A percentile compares a stretch with the other conserved stretches of the same genome.
These are phyloP conservation scores for Cadophora sp. DNA, from an alignment of 2,329 filamentous ascomycete species.

Conservation along the genomic window DNA sequence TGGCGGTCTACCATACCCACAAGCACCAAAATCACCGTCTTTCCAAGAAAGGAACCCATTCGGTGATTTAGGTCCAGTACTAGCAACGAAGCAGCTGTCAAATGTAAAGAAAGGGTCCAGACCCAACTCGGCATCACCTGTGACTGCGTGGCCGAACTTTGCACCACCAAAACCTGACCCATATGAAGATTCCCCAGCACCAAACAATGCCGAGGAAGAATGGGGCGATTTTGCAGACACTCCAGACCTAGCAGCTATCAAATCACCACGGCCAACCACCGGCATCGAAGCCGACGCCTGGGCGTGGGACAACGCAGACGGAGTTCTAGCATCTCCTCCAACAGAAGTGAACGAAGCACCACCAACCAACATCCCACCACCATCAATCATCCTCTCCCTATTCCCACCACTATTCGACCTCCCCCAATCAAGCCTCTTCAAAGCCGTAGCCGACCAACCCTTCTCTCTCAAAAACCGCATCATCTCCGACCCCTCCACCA, in stretches of 20 bases:
- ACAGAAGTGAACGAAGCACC: constrained; percentile 28
- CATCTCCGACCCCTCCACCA: constrained; percentile 65
- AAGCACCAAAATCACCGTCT: constrained; percentile 58
- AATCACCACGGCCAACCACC: constrained; percentile 27
- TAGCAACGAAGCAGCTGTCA: constrained; percentile 51
- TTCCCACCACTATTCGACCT: constrained; percentile 75
- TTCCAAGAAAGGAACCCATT: constrained; percentile 62
- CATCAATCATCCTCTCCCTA: constrained; percentile 78
- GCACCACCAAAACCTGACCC: constrained; percentile 33
- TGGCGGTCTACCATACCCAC: constrained; percentile 49
- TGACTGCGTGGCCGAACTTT: constrained; percentile 42
- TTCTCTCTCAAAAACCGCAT: constrained; percentile 66
- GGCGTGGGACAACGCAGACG: constrained; percentile 43
- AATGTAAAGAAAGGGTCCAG: constrained; percentile 45
- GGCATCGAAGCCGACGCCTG: constrained; percentile 41
- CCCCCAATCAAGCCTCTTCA: constrained; percentile 69
- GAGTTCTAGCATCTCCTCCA: constrained; percentile 24
- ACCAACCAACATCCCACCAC: constrained; percentile 83
- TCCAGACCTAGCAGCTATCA: constrained; percentile 35
- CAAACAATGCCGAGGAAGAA: constrained; percentile 52
- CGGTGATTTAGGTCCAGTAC: constrained; percentile 49
- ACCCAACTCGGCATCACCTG: constrained; percentile 42
- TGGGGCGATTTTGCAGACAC: constrained; percentile 61
- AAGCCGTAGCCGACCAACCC: constrained; percentile 65
- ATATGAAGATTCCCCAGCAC: constrained; percentile 38